Conservation (phyloP, 805 yeast genomes). For the Lachancea waltii region DNA sequence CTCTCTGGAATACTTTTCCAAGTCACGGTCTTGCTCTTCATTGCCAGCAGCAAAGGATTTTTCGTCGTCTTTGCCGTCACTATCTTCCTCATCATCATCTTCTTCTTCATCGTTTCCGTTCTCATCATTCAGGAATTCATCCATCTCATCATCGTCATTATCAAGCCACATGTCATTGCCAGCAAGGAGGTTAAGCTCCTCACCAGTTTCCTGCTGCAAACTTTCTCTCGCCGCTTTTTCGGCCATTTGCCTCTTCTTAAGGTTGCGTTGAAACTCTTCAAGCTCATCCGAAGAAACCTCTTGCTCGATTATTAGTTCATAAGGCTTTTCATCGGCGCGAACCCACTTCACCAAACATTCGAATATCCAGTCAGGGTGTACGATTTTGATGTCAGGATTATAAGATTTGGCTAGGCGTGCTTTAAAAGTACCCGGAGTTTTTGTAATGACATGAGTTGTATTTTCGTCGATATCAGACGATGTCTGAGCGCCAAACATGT, state of each 20-base stretch:
- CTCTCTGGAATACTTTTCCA: slow-evolving; percentile 4
- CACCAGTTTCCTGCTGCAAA: slow-evolving; percentile 19
- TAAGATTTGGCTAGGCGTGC: slow-evolving; percentile 69
- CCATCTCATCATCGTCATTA: slow-evolving; percentile 30
- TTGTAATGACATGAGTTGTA: slow-evolving; percentile 86
- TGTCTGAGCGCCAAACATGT: slow-evolving; percentile 84
- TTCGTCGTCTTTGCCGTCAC: slow-evolving; percentile 1
- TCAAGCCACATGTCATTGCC: slow-evolving; percentile 31
- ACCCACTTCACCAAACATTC: slow-evolving; percentile 78
- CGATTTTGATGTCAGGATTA: slow-evolving; percentile 63
- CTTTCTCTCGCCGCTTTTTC: slow-evolving; percentile 16
- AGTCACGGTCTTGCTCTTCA: no score
- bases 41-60: no score
- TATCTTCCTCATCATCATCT: slow-evolving; percentile 7
- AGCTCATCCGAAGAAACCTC: slow-evolving; percentile 40
- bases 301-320: slow-evolving; percentile 45
- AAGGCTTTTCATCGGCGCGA: slow-evolving; percentile 56
- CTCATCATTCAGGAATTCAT: slow-evolving; percentile 25
- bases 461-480: slow-evolving; percentile 60
- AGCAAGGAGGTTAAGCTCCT: slow-evolving; percentile 21
- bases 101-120: slow-evolving; percentile 17
- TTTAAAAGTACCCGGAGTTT: slow-evolving; percentile 73
- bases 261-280: slow-evolving; percentile 27
- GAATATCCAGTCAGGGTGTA: slow-evolving; percentile 89
- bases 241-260: slow-evolving; percentile 35